phyloP scores from a whole-genome alignment of 108 stramenopile genomes.

The Epithemia pelagica region DNA sequence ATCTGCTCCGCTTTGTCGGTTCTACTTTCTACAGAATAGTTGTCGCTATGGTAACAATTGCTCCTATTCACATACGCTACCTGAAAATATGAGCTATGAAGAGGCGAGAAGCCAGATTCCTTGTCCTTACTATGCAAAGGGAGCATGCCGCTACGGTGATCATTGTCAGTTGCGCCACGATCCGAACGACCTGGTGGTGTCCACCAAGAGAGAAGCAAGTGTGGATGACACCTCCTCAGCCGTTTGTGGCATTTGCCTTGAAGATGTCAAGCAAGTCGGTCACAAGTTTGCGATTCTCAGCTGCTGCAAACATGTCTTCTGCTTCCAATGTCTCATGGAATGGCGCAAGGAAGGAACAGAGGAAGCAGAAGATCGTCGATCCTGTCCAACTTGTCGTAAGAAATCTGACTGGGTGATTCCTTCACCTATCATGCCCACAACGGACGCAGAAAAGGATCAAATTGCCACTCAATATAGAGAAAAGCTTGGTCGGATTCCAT shows the following conservation, averaged over 20 bases:
- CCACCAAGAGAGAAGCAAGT: not conserved
- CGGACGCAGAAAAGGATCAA: conserved; percentile 23
- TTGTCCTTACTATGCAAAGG: conserved; percentile 17
- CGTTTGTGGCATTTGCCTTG: conserved; percentile 49
- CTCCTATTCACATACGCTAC: conserved; percentile 30
- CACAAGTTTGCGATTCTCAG: conserved; percentile 35
- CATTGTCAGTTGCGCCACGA: conserved; percentile 2
- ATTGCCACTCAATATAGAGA: conserved; percentile 31
- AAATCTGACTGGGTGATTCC: conserved; percentile 37
- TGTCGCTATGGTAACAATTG: conserved; percentile 35
- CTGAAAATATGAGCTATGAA: conserved; percentile 16
- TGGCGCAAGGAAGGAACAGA: conserved; percentile 32
- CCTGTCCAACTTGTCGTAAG: conserved; percentile 49
- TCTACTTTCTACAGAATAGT: conserved; percentile 27
- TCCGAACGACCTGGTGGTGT: not conserved
- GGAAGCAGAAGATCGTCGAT: conserved; percentile 19
- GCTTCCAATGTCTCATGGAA: conserved; percentile 42
- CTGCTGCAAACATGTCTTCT: conserved; percentile 44
- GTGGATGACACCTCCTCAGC: conserved; percentile 10
- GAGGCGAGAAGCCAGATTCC: conserved; percentile 28
- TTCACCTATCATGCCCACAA: conserved; percentile 14
- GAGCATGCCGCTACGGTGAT: conserved; percentile 10
- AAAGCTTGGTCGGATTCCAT: conserved; percentile 25
- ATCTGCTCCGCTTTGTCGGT: conserved; percentile 29
- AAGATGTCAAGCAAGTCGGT: conserved; percentile 9